Evolutionary conservation across 257 asterid genomes (phyloP), one percentile per base, ranked within the genome.

Genomic region (Solanum ossicruentum): DNA sequence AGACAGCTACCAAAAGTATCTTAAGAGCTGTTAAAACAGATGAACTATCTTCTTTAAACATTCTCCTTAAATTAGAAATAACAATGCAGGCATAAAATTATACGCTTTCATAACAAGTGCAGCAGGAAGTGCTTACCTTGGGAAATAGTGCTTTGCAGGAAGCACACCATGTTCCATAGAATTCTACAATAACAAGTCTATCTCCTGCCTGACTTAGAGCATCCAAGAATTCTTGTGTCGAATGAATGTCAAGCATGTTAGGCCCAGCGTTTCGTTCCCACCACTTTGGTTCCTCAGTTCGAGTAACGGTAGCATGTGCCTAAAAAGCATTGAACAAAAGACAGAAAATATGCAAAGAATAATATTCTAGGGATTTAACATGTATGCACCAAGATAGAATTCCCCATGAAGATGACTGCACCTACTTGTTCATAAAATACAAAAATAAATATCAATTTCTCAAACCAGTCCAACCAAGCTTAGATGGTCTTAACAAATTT

Each of bases 151-250:
- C 98, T 86, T 94, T 91, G 84, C 97, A 95, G 85, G 98, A 95
- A 88, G 98, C 98, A 85, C 98, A 95, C 98, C 98, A 95, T 72
- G 98, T 94, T 56, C 95, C 98, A 80, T 94, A 95, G 89, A 94
- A 89, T 77, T 95, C 98, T 43, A 93, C 99, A 83, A 95, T 89
- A 84, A 94, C 99, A 66, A 95, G 90, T 86, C 91, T 91, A 17
- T 95, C 99, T 87, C 95, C 96, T 83, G 98, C 99, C 88, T 93
- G 87, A 81, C 94, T 93, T 87, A 95, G 86, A 81, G 95, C 96
- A 83, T 67, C 90, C 87, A 93, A 89, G 86, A 95, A 91, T 66
- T 95, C 99, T 84, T 92, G 87, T 4, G 95, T 91, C 15, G 98
- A 95, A 90, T 95, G 99, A 84, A 95, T 93, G 86, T 95, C 99